phyloP scores from a whole-genome alignment of 768 basidiomycete species.

The Phlebiopsis gigantea region DNA sequence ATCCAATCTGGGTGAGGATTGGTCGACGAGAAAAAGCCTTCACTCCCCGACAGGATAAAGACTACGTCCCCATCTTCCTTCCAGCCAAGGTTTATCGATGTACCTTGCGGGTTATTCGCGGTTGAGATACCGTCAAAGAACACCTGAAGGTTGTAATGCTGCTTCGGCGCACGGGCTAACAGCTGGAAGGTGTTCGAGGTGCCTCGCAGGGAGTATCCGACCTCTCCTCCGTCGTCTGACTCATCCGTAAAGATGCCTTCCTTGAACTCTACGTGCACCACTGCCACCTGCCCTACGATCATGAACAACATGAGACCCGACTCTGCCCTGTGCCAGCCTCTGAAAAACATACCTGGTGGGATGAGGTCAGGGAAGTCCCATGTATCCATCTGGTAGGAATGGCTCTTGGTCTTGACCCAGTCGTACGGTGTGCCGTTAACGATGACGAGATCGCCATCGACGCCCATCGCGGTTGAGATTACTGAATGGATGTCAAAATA shows the following conservation, averaged over 20 bases:
- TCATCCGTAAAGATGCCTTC: neutral
- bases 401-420: neutral
- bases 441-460: conserved; percentile 2
- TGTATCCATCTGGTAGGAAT: conserved; percentile 8
- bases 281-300: neutral
- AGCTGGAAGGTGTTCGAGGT: conserved; percentile 7
- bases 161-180: neutral
- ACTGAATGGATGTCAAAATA: neutral
- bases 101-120: conserved; percentile 3
- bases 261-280: conserved; percentile 3
- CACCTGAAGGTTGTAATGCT: neutral
- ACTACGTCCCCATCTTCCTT: conserved; percentile 1
- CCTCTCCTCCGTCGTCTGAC: conserved; percentile 4
- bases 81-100: conserved; percentile 8
- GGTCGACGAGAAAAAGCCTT: conserved; percentile 3
- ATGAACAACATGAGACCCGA: neutral
- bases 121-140: neutral
- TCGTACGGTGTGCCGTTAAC: conserved; percentile 8
- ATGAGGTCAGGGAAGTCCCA: conserved; percentile 5
- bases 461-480: neutral
- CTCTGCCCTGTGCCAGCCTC: neutral
- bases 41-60: conserved; percentile 9
- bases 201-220: neutral
- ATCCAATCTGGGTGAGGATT: conserved; percentile 13
- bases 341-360: neutral